A percentile compares a stretch with the other conserved stretches of the same genome.
These are phyloP conservation scores for Fraxinus latifolia DNA, from an alignment of 305 asterid species.

Conservation along the genomic window DNA sequence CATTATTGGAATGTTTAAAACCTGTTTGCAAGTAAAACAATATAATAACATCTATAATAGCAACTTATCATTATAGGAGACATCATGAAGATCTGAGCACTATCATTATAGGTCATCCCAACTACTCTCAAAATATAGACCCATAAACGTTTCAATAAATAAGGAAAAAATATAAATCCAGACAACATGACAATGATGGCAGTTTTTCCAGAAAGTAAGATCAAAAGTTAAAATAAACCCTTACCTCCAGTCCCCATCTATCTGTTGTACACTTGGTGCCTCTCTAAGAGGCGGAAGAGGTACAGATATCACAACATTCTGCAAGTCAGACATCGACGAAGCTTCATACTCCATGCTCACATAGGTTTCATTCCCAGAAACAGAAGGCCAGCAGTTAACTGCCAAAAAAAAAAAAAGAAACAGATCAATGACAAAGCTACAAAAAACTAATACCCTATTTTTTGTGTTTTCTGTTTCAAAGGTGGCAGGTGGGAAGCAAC, in stretches of 20 bases:
- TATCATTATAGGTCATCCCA: neutral
- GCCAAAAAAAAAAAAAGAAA: slow-evolving; percentile 16
- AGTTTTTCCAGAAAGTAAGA: neutral
- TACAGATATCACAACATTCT: slow-evolving; percentile 66
- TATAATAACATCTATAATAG: neutral
- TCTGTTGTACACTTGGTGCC: slow-evolving; percentile 61
- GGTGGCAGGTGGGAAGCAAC: neutral
- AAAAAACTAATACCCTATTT: neutral
- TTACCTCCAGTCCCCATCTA: slow-evolving; percentile 83
- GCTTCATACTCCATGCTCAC: slow-evolving; percentile 79
- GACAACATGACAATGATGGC: neutral
- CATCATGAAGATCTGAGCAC: neutral
- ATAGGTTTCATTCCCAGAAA: slow-evolving; percentile 68
- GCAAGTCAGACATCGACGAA: slow-evolving; percentile 58
- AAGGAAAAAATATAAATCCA: neutral
- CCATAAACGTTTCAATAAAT: neutral
- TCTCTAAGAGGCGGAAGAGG: slow-evolving; percentile 79
- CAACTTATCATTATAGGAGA: slow-evolving; percentile 1
- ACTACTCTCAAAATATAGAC: neutral
- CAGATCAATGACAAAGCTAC: slow-evolving; percentile 10
- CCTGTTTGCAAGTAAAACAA: neutral
- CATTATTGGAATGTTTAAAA: neutral
- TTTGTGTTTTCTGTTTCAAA: neutral
- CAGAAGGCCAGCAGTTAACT: slow-evolving; percentile 90
- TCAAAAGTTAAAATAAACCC: neutral